Evolutionary conservation across 495 filamentous ascomycete genomes (phyloP), one percentile per base, ranked within the genome.

Genomic region (Tuber borchii): DNA sequence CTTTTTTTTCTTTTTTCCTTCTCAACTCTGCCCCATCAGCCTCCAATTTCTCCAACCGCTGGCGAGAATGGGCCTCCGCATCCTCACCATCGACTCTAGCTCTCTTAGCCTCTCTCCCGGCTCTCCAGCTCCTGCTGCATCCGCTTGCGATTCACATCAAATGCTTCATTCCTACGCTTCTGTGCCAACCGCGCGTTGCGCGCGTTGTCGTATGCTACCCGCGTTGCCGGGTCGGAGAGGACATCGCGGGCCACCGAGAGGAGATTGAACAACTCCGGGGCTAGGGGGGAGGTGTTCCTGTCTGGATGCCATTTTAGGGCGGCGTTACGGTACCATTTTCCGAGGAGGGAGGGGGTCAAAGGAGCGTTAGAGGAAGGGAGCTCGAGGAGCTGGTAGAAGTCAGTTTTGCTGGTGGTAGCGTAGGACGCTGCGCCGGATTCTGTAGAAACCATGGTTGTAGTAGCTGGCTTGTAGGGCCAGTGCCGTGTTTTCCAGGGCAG

Each of bases 221-320:
- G 88, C 12, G 89, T 84, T 0, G 86, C 85, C 0, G 89, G 85
- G 77, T 93, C 90, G 1, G 87, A 88, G 61, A 93, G 87, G 0
- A 93, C 88, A 85, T 93, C 91, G 85, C 90, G 87, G 46, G 90
- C 92, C 77, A 92, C 89, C 70, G 89, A 88, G 22, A 93, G 86
- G n/a, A 90, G 86, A 79, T 93, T 90, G 83, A 93, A 94, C 80
- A 89, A 91, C 74, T 91, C 90, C 20, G 81, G 76, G 16, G 82
- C 82, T 16, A 75, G 44, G 40, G 81, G 81, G 51, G 73, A 71
- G 17, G 78, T 77, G 79, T 83, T 83, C 68, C 91, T 92, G 87
- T 97, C 95, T 3, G 95, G 95, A 84, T 99, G 95, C 85, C 95
- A 94, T 85, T 92, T 94, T 22, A 97, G 86, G 0, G 95, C 93